Base-by-base conservation (phyloP, 75 land plant genomes). In the Isoetes taiwanensis region DNA sequence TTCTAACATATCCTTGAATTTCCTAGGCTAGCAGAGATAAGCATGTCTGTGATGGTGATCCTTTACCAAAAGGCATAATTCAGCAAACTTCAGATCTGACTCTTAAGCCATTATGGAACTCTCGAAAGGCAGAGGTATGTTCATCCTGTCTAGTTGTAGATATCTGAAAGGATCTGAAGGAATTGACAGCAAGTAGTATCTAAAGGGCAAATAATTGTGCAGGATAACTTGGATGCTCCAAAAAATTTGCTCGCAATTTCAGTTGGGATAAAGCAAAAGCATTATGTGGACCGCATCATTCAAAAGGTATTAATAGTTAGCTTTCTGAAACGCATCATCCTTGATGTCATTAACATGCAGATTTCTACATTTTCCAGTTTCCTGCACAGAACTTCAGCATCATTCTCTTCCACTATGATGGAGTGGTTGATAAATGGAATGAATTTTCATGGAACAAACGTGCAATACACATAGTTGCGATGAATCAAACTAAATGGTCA, bases 361-460 rank as follows among this genome's bases (percentile, higher is more conserved):
- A 2, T 10, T 11, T 0, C 30, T 55, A 50, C 21, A 9, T n/a
- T 42, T 52, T 59, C 25, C 76, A 89, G 97, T 91, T 91, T 68
- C 77, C 77, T 34, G 56, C 66, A 20, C 63, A 69, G 68, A 68
- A 67, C 46, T 83, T 83, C 57, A 65, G 66, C 16, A 72, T 86
- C 41, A 91, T 91, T 84, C 73, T 86, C 41, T 91, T 91, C 57
- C 94, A 86, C 60, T 86, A 91, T 52, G 97, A 91, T 66, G 94
- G 85, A 1, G 20, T 60, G 21, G 78, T 81, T 17, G 80, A 83
- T 68, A 53, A 77, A 32, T 91, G 97, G 94, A 74, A 61, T 14
- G 72, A 62, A 52, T 69, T 83, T 4, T 58, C 58, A 16, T 86
- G 97, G 97, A 69, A 69, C 63, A 55, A 43, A 21, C 42, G 48